Base-by-base conservation (phyloP, 2,329 filamentous ascomycete species). In the Polytolypa hystricis region DNA sequence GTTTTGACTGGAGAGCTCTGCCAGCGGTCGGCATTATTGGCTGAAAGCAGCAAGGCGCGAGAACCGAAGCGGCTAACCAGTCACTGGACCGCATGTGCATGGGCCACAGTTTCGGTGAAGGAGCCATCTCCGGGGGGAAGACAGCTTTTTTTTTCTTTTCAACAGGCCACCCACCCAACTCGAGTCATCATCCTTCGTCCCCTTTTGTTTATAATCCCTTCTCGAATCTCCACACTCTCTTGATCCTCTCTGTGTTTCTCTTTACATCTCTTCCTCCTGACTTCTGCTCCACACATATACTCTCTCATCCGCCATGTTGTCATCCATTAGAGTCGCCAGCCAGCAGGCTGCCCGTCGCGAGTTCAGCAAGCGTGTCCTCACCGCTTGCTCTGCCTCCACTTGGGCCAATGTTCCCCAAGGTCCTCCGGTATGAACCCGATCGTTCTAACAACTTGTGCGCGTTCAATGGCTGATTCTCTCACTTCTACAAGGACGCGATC, bases 381-480 rank as follows among this genome's bases (percentile, higher is more conserved):
- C 60, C 40, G 51, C 57, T 41, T 66, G 66, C 49, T 60, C 67
- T 46, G 79, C 76, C 50, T 94, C 86, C 43, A 84, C 82, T 49
- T 96, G 89, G 87, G 77, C 84, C 57, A 81, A 83, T 55, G 85
- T 96, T 38, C 81, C 84, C 49, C 84, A 95, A 67, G 89, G 89
- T 47, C 89, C 89, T 74, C 87, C 89, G 58, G 86, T 91, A 77
- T 66, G 82, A 21, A 15, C 11, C 17, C 12, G 12, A n/a, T 35
- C 15, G 8, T 7, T 9, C 9, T 27, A 17, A 18, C 15, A 5
- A 19, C 10, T 3, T 29, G 7, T 33, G 12, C 30, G 35, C 30
- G 30, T 31, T 39, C 23, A 39, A 47, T 47, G 44, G 35, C 5
- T 23, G 18, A 32, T 33, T 12, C 21, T n/a, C n/a, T n/a, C n/a